Evolutionary conservation across 768 basidiomycete genomes (phyloP).

Genomic region (Calvatia gigantea): DNA sequence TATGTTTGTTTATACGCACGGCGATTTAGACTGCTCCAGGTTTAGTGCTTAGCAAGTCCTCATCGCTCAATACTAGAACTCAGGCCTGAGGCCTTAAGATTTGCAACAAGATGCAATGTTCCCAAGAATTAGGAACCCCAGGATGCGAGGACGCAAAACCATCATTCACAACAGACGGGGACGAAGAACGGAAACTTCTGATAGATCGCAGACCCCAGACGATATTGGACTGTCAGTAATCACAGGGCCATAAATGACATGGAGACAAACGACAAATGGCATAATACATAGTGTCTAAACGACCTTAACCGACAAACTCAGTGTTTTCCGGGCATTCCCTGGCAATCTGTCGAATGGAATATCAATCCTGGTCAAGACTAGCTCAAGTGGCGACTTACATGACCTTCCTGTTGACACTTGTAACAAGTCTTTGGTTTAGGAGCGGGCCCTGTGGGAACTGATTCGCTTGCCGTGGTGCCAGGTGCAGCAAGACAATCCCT

Average conservation of each 20-base stretch:
- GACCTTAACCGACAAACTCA: slow-evolving; percentile 45
- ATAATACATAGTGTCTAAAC: neutral
- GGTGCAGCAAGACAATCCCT: slow-evolving; percentile 84
- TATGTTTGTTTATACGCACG: neutral
- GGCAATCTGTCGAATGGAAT: slow-evolving; percentile 44
- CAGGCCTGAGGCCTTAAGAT: too few relatives aligned
- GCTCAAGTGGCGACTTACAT: slow-evolving; percentile 47
- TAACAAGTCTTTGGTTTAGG: slow-evolving; percentile 76
- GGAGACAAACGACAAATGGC: neutral
- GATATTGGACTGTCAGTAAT: too few relatives aligned
- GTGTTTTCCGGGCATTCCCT: slow-evolving; percentile 59
- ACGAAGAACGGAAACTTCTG: neutral
- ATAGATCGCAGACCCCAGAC: neutral
- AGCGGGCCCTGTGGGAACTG: slow-evolving; percentile 39
- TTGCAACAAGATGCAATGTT: too few relatives aligned
- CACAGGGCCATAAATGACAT: too few relatives aligned
- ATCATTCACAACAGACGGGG: slow-evolving; percentile 1
- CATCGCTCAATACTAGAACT: too few relatives aligned
- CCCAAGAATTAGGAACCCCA: too few relatives aligned
- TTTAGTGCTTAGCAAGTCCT: neutral
- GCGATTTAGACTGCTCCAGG: neutral
- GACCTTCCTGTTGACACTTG: slow-evolving; percentile 85
- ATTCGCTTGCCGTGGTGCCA: slow-evolving; percentile 47
- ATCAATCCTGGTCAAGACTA: neutral
- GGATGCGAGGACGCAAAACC: too few relatives aligned